Evolutionary conservation across 1,139 yeast species (phyloP), one percentile per base, ranked within the genome.

Genomic region (Chernovozyma aurita): DNA sequence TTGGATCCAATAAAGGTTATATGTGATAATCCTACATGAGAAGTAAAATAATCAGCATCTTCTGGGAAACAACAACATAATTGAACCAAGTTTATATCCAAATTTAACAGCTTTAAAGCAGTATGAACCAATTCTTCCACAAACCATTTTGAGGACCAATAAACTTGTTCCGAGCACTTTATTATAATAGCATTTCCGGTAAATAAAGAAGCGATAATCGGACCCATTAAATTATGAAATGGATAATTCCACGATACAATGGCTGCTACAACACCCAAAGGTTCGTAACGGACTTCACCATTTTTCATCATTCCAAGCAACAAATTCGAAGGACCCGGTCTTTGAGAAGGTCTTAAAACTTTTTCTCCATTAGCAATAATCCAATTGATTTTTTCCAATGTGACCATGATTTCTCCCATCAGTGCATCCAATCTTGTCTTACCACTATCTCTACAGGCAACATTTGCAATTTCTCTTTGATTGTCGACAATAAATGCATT

Each of bases 221-320:
- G 98, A 2, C 97, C 97, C 74, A 92, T 66, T 37, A 90, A 64
- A 57, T 92, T 92, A 56, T 92, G 97, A 59, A 83, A 82, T 1
- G 98, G 97, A 54, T 92, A 92, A 54, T 92, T 92, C 98, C 98
- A 92, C 4, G 96, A 86, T 2, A 92, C 87, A 45, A 92, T 69
- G 0, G 97, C 95, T 4, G 95, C 76, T 15, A 92, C 94, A 3
- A 90, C 95, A 15, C 86, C 86, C 40, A 90, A 61, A 1, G 98
- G 97, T 55, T 90, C 95, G 56, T 92, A 92, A 45, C 95, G 72
- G 6, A 92, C 90, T 60, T 90, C 95, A 2, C 95, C 97, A 40
- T 83, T 82, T 56, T 92, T 92, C 90, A 92, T 82, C 46, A 66
- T 52, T 6, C 73, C 72, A 42, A 70, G 55, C 43, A 92, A 73